Percentiles rank a stretch among this genome's conserved stretches.
phyloP scores from a whole-genome alignment of 768 basidiomycete species.

The Boletus rufocinnamomeus region DNA sequence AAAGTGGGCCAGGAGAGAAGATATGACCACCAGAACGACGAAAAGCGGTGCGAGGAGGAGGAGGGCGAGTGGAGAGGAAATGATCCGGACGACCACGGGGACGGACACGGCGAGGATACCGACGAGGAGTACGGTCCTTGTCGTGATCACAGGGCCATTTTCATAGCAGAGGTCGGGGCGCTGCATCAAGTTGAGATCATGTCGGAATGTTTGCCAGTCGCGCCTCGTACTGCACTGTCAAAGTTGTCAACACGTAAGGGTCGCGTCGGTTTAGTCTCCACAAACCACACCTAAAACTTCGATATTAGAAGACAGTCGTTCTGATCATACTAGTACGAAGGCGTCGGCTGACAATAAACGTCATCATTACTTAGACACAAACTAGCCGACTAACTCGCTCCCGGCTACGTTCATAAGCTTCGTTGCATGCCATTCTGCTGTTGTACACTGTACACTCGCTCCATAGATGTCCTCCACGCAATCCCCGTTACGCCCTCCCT shows the following conservation, averaged over 20 bases:
- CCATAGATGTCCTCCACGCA: conserved; percentile 23
- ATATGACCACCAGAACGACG: conserved; percentile 47
- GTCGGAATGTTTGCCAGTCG: neutral
- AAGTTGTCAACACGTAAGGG: neutral
- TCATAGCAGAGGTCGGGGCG: conserved; percentile 18
- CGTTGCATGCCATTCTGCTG: neutral
- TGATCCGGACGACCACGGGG: conserved; percentile 53
- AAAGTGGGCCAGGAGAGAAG: conserved; percentile 55
- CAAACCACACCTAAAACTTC: too few relatives aligned
- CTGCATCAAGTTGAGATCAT: conserved; percentile 20
- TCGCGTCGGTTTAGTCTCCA: too few relatives aligned
- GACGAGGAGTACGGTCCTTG: conserved; percentile 55
- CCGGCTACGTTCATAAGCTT: conserved; percentile 1
- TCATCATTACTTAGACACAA: too few relatives aligned
- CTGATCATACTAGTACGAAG: too few relatives aligned
- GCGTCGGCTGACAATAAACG: too few relatives aligned
- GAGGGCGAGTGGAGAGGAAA: conserved; percentile 67
- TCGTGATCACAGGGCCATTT: conserved; percentile 46
- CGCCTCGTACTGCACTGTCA: too few relatives aligned
- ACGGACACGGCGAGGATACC: conserved; percentile 57
- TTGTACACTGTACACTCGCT: neutral
- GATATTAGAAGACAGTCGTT: too few relatives aligned
- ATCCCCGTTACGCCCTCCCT: conserved; percentile 40
- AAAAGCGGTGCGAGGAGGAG: conserved; percentile 65
- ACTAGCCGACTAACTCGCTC: conserved; percentile 5